phyloP scores from a whole-genome alignment of 2,329 filamentous ascomycete species.

The Cercospora citrullina region DNA sequence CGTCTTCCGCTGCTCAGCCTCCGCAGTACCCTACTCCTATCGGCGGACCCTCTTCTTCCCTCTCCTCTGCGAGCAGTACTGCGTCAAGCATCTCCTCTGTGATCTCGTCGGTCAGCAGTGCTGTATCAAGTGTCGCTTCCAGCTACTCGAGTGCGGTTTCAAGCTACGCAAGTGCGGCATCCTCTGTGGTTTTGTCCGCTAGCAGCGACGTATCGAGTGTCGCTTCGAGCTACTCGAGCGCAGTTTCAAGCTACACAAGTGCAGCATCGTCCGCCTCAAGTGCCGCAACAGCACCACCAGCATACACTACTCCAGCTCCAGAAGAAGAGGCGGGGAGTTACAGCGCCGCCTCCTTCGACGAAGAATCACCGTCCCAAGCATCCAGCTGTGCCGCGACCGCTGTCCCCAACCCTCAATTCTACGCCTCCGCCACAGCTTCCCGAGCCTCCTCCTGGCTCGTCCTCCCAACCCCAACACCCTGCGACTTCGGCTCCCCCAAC shows the following conservation, averaged over 20 bases:
- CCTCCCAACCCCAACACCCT: constrained; percentile 34
- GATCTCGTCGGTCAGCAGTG: constrained; percentile 1
- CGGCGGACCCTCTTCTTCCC: neutral
- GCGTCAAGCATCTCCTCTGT: constrained; percentile 6
- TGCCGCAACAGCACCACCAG: neutral
- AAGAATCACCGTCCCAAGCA: neutral
- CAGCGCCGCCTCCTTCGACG: neutral
- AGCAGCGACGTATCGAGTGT: neutral
- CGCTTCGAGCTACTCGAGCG: neutral
- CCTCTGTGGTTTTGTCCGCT: neutral
- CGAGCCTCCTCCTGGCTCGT: constrained; percentile 28
- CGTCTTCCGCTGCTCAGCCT: constrained; percentile 7
- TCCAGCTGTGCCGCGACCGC: neutral
- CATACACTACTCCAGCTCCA: neutral
- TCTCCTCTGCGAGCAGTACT: constrained; percentile 4
- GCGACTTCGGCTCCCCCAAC: constrained; percentile 36
- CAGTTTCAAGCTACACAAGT: neutral
- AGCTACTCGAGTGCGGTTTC: neutral
- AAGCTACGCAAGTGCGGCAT: no score
- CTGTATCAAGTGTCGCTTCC: neutral
- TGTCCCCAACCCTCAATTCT: constrained; percentile 15
- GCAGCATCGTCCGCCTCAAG: neutral
- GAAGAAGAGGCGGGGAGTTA: neutral
- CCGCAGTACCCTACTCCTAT: neutral
- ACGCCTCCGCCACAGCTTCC: constrained; percentile 14